A percentile compares a stretch with the other conserved stretches of the same genome.
Evolutionary conservation across 345 rosid species (phyloP).

Genomic region (Rhizophora mangle): DNA sequence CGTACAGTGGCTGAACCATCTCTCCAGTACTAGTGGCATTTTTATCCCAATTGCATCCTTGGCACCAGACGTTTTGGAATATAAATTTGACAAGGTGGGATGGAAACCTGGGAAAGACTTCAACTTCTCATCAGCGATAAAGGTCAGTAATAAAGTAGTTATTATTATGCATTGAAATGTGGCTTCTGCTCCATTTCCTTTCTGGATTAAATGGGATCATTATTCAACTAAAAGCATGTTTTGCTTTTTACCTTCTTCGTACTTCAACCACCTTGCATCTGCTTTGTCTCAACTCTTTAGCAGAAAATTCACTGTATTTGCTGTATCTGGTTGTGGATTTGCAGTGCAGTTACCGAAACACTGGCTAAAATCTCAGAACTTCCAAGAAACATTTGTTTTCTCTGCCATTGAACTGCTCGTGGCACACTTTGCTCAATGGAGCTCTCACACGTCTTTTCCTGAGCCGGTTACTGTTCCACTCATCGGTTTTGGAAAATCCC

Average conservation of each 20-base stretch:
- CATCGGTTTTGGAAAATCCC: conserved; percentile 58
- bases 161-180: neutral
- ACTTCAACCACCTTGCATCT: no score
- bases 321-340: conserved; percentile 9
- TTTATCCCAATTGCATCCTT: conserved; percentile 75
- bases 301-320: conserved; percentile 3
- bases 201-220: neutral
- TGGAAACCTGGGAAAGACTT: conserved; percentile 50
- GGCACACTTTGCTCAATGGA: conserved; percentile 80
- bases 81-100: conserved; percentile 57
- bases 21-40: conserved; percentile 64
- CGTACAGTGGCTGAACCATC: conserved; percentile 74
- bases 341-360: conserved; percentile 71
- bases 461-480: conserved; percentile 80
- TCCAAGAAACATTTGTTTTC: conserved; percentile 62
- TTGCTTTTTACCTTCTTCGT: neutral
- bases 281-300: neutral
- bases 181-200: neutral
- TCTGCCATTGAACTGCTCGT: conserved; percentile 72
- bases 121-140: conserved; percentile 53
- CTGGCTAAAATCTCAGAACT: conserved; percentile 79
- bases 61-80: conserved; percentile 73
- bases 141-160: conserved; percentile 43
- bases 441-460: conserved; percentile 84
- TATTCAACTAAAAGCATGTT: neutral